Evolutionary conservation across 305 asterid species (phyloP).

Genomic region (Fraxinus angustifolia): DNA sequence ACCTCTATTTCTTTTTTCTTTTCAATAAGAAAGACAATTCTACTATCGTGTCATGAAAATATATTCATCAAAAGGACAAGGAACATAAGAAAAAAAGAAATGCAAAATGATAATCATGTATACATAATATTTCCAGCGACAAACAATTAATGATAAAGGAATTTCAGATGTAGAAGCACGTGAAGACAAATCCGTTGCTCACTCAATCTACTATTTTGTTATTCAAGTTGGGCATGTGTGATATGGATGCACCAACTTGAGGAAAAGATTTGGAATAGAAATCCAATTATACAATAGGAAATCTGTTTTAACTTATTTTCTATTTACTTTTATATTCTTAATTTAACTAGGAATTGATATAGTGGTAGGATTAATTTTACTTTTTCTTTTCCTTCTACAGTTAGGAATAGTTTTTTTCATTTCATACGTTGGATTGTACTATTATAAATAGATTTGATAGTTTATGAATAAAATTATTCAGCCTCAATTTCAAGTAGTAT

Average conservation of each 20-base stretch:
- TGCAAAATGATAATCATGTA: background rate
- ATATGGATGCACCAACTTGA: background rate
- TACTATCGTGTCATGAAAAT: background rate
- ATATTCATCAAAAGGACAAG: background rate
- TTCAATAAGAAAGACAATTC: background rate
- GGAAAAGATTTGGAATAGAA: background rate
- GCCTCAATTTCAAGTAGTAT: conserved; percentile 1
- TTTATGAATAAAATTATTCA: background rate
- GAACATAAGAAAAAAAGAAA: background rate
- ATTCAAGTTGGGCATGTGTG: background rate
- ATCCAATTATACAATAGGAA: background rate
- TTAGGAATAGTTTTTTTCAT: background rate
- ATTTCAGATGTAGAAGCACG: background rate
- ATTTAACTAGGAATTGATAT: background rate
- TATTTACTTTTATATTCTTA: background rate
- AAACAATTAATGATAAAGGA: background rate
- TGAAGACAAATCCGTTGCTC: background rate
- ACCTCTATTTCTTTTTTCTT: background rate
- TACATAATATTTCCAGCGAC: background rate
- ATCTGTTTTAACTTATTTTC: background rate
- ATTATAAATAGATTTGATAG: background rate
- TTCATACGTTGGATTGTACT: background rate
- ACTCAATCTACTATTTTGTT: background rate
- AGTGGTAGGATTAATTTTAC: background rate
- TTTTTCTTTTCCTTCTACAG: background rate